Percentiles rank a stretch among this genome's conserved stretches.
These are phyloP conservation scores for Lactarius deliciosus DNA, from an alignment of 768 basidiomycete species.

Conservation along the genomic window DNA sequence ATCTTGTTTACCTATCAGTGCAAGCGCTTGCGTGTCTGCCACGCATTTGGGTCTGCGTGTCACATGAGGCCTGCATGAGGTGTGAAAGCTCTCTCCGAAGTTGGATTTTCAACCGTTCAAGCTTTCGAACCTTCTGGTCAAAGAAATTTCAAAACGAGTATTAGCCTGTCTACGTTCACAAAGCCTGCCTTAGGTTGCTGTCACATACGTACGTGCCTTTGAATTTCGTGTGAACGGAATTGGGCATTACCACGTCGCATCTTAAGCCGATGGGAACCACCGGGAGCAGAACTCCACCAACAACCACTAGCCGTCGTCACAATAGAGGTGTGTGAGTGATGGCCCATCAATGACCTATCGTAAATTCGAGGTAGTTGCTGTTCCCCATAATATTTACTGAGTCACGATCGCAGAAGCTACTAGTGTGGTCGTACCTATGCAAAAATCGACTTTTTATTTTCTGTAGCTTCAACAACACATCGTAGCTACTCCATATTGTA, in stretches of 20 bases:
- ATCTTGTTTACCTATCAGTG: neutral
- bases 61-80: neutral
- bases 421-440: too few species aligned
- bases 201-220: neutral
- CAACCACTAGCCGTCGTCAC: neutral
- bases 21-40: neutral
- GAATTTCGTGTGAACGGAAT: neutral
- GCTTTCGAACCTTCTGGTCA: neutral
- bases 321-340: neutral
- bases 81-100: neutral
- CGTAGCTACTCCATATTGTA: too few species aligned
- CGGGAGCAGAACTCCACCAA: neutral
- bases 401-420: neutral
- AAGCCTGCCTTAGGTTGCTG: neutral
- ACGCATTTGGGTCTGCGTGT: neutral
- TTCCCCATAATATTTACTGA: neutral
- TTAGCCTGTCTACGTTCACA: too few species aligned
- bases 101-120: neutral
- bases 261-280: neutral
- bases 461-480: too few species aligned
- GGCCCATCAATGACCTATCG: neutral
- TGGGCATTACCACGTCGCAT: neutral
- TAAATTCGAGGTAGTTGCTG: neutral
- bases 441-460: too few species aligned
- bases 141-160: too few species aligned